Evolutionary conservation across 2,329 filamentous ascomycete genomes (phyloP), one percentile per base, ranked within the genome.

Genomic region (Sclerotinia nivalis): DNA sequence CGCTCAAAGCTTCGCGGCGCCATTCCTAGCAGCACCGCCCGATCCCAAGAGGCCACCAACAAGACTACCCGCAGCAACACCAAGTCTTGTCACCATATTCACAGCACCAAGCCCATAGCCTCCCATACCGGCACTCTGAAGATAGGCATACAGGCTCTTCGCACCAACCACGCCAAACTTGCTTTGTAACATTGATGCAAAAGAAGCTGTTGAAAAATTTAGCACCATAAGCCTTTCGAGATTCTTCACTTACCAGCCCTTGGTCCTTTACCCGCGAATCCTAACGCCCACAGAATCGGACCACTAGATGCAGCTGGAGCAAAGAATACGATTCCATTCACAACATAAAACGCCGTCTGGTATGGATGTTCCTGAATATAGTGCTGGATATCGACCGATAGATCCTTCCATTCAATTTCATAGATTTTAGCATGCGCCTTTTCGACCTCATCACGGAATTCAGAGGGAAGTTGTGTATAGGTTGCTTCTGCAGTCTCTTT

Each of bases 321-420:
- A n/a, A 69, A 64, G 28, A 69, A 69, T 20, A 69, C 49, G 20
- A 56, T 31, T 34, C 64, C 50, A 5, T 31, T 66, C 12, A 58
- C 25, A 20, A 66, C 49, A 9, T 66, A n/a, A 31, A 66, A 66
- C 2, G 50, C 50, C 2, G 50, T 45, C 18, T 66, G 50, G 15
- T 45, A 66, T 43, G 64, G 50, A 43, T 66, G 25, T 31, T 22
- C 34, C n/a, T 31, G 18, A 34, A 66, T 56, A 50, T 52, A 66
- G 13, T 20, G 12, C 40, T 56, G 28, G 20, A 43, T 47, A 15
- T 43, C 25, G 5, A 6, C n/a, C 22, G 62, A 9, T 31, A 66
- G 18, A 28, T 66, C 50, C 9, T 43, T n/a, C 62, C 62, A 55
- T 22, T 28, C n/a, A 2, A 18, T 31, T 15, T 66, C 22, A 34